Evolutionary conservation across 306 rosid species (phyloP).

Genomic region (Ziziphus jujuba): DNA sequence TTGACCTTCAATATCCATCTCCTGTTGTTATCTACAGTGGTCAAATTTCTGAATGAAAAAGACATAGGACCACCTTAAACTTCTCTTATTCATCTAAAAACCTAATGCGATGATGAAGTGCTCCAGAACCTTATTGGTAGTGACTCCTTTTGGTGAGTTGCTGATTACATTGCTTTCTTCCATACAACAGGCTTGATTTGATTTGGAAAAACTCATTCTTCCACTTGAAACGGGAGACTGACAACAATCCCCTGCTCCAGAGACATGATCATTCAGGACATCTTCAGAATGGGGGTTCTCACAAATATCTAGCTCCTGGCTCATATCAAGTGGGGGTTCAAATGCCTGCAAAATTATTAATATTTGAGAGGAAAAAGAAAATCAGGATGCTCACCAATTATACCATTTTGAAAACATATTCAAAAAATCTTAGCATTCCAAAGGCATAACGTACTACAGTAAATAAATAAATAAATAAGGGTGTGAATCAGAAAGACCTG

Average conservation of each 20-base stretch:
- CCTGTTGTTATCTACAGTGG: constrained; percentile 78
- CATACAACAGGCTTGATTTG: constrained; percentile 40
- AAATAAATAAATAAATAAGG: constrained; percentile 9
- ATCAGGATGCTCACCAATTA: constrained; percentile 10
- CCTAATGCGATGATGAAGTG: constrained; percentile 6
- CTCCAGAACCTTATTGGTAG: constrained; percentile 49
- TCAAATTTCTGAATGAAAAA: constrained; percentile 67
- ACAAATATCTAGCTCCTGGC: constrained; percentile 53
- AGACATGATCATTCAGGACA: constrained; percentile 28
- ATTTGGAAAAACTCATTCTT: constrained; percentile 38
- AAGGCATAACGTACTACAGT: constrained; percentile 7
- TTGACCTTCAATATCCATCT: constrained; percentile 45
- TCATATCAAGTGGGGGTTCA: constrained; percentile 95
- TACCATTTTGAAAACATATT: constrained; percentile 12
- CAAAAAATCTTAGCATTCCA: constrained; percentile 18
- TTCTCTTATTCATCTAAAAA: constrained; percentile 30
- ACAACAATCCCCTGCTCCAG: constrained; percentile 42
- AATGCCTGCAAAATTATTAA: constrained; percentile 57
- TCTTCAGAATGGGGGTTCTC: constrained; percentile 44
- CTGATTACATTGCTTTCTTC: constrained; percentile 44
- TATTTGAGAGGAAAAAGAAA: constrained; percentile 10
- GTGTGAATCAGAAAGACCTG: constrained; percentile 56
- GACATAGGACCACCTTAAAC: constrained; percentile 31
- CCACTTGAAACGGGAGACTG: constrained; percentile 48
- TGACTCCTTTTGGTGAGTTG: constrained; percentile 28